Evolutionary conservation across 2,329 filamentous ascomycete genomes (phyloP).

Genomic region (Aureobasidium melanogenum): DNA sequence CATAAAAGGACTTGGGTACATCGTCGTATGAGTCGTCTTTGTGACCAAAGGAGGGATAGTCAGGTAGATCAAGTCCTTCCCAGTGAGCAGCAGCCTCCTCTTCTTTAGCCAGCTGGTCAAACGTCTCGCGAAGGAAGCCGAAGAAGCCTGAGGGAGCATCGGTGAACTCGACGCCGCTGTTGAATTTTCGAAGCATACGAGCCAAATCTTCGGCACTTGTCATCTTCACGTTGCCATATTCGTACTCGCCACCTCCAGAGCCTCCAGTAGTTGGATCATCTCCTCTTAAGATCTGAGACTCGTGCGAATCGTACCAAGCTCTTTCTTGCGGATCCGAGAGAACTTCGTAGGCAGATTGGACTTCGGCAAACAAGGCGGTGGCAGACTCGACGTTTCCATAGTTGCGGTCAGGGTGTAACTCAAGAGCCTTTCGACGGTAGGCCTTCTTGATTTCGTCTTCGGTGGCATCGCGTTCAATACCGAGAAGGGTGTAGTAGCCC

Average conservation of each 20-base stretch:
- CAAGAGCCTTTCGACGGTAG: conserved; percentile 81
- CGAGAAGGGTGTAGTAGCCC: conserved; percentile 80
- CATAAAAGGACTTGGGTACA: conserved; percentile 73
- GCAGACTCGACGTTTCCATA: conserved; percentile 74
- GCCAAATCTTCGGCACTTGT: conserved; percentile 76
- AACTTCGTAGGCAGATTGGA: conserved; percentile 92
- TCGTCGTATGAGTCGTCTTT: conserved; percentile 67
- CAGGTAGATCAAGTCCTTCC: conserved; percentile 49
- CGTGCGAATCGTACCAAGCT: conserved; percentile 95
- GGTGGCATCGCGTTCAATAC: conserved; percentile 60
- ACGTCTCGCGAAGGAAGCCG: conserved; percentile 65
- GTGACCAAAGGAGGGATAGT: conserved; percentile 77
- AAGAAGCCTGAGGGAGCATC: conserved; percentile 80
- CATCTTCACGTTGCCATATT: conserved; percentile 60
- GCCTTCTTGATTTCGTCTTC: conserved; percentile 94
- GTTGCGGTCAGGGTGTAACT: conserved; percentile 92
- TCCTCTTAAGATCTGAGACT: conserved; percentile 69
- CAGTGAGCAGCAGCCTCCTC: conserved; percentile 67
- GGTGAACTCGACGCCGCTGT: conserved; percentile 65
- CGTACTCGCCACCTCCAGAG: conserved; percentile 42
- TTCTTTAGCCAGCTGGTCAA: conserved; percentile 70
- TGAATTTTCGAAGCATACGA: conserved; percentile 71
- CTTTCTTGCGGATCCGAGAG: conserved; percentile 91
- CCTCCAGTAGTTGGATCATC: conserved; percentile 39
- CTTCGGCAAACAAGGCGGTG: conserved; percentile 78